Base-by-base conservation (phyloP, 495 filamentous ascomycete genomes). In the Friedmanniomyces endolithicus region DNA sequence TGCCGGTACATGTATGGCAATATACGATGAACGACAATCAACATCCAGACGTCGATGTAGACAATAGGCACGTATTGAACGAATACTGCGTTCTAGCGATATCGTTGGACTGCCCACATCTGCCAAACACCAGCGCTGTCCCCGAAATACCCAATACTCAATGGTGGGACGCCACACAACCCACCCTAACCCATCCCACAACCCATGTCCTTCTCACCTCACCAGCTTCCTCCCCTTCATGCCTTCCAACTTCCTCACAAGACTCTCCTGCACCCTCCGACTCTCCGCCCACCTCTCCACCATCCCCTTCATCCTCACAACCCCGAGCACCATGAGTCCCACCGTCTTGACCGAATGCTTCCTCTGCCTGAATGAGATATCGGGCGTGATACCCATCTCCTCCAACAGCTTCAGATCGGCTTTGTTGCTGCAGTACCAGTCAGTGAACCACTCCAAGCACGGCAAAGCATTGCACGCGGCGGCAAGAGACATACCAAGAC, bases 331-430 rank as follows among this genome's bases (percentile, higher is more conserved):
- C 55, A 73, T 67, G 1, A 72, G 69, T 8, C 74, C 72, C 17
- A 77, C 77, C 17, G 70, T 69, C 52, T 72, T 72, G 17, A 85
- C 58, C 11, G 67, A 67, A 3, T 64, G 68, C 47, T 67, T 72
- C 55, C 67, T 70, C 49, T 70, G 63, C 22, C 64, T 63, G 45
- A 68, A 56, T 2, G 70, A 66, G 7, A 64, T 60, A 50, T 72
- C 67, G 9, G 75, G 71, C 52, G 75, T 76, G 61, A 86, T 78
- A 48, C 85, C 83, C 76, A 95, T 94, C 54, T 83, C 77, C 55
- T 81, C 75, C 53, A 97, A 81, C 66, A 95, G 83, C 39, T 80
- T 77, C 31, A 98, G 79, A 65, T 96, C 87, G 58, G 85, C 87
- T 69, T 90, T 83, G 74, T 96, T 98, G 68, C 90, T 96, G 70